phyloP scores from a whole-genome alignment of 768 basidiomycete genomes.

The Rhodotorula sphaerocarpa region DNA sequence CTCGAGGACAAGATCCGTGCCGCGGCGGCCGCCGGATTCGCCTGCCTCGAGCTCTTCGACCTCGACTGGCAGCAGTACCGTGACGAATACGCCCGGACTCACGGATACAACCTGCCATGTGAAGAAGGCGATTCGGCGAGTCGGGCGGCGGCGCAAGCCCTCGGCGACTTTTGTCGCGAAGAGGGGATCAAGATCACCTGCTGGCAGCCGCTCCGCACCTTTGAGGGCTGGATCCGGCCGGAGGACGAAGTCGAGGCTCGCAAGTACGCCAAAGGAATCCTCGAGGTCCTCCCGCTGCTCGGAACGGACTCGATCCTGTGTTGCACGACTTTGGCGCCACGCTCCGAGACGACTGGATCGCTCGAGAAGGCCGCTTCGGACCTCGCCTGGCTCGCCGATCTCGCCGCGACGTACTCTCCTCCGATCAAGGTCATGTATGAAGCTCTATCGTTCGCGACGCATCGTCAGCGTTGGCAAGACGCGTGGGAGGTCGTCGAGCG shows the following conservation, averaged over 20 bases:
- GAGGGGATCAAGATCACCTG: conserved; percentile 41
- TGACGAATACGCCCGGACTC: conserved; percentile 39
- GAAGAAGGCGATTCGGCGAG: conserved; percentile 33
- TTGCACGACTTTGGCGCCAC: conserved; percentile 43
- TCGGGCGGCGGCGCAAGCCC: conserved; percentile 40
- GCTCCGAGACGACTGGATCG: conserved; percentile 32
- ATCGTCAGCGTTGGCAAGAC: conserved; percentile 44
- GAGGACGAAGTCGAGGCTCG: conserved; percentile 40
- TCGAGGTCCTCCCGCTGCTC: conserved; percentile 42
- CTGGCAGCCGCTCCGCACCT: conserved; percentile 45
- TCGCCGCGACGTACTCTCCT: conserved; percentile 41
- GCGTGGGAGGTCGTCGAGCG: conserved; percentile 45
- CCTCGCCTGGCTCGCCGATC: conserved; percentile 42
- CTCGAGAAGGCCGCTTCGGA: conserved; percentile 39
- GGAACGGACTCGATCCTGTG: conserved; percentile 44
- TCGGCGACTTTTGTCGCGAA: conserved; percentile 20
- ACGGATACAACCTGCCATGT: conserved; percentile 38
- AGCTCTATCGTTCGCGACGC: conserved; percentile 43
- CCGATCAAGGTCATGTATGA: conserved; percentile 38
- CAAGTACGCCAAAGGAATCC: conserved; percentile 41
- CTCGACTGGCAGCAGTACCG: conserved; percentile 42
- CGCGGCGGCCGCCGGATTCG: conserved; percentile 30
- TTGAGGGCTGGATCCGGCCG: conserved; percentile 43
- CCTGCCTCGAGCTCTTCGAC: conserved; percentile 42
- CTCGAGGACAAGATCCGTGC: conserved; percentile 42